These are phyloP conservation scores for Ophiocordyceps camponoti-floridani DNA, from an alignment of 2,329 filamentous ascomycete genomes.

Conservation along the genomic window DNA sequence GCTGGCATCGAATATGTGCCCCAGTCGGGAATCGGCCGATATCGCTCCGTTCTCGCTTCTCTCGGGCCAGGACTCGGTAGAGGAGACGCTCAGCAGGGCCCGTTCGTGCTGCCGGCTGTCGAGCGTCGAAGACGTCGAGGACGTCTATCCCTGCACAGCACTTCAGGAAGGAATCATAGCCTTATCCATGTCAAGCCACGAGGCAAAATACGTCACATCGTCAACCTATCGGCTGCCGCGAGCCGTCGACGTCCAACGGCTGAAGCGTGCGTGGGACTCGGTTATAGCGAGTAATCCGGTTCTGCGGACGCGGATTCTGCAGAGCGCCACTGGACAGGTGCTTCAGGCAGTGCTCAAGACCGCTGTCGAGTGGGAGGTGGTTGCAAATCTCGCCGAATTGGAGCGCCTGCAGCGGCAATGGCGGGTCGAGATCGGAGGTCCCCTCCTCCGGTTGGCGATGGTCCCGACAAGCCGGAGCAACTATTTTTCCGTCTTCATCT, in stretches of 20 bases:
- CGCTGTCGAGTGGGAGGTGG: neutral
- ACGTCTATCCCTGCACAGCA: slow-evolving; percentile 17
- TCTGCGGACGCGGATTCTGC: slow-evolving; percentile 1
- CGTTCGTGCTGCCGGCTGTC: neutral
- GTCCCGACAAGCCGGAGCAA: slow-evolving; percentile 11
- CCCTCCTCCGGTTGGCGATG: slow-evolving; percentile 22
- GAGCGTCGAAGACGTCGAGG: slow-evolving; percentile 7
- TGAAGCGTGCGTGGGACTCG: slow-evolving; percentile 1
- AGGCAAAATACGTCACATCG: slow-evolving; percentile 7
- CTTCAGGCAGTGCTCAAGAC: slow-evolving; percentile 1
- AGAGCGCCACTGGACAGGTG: neutral
- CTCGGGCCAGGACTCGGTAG: neutral
- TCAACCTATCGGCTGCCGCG: slow-evolving; percentile 3
- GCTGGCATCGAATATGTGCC: neutral
- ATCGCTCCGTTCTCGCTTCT: slow-evolving; percentile 3
- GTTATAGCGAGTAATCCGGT: neutral
- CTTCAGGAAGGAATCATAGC: slow-evolving; percentile 18
- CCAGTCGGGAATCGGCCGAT: neutral
- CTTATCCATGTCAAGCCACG: slow-evolving; percentile 7
- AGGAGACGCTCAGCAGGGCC: neutral
- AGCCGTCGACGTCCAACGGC: slow-evolving; percentile 1
- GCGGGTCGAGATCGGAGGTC: slow-evolving; percentile 18
- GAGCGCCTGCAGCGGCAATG: neutral
- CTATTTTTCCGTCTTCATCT: slow-evolving; percentile 20
- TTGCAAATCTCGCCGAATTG: neutral